Conservation (phyloP, 2,329 filamentous ascomycete species). For the Fragosphaeria purpurea region DNA sequence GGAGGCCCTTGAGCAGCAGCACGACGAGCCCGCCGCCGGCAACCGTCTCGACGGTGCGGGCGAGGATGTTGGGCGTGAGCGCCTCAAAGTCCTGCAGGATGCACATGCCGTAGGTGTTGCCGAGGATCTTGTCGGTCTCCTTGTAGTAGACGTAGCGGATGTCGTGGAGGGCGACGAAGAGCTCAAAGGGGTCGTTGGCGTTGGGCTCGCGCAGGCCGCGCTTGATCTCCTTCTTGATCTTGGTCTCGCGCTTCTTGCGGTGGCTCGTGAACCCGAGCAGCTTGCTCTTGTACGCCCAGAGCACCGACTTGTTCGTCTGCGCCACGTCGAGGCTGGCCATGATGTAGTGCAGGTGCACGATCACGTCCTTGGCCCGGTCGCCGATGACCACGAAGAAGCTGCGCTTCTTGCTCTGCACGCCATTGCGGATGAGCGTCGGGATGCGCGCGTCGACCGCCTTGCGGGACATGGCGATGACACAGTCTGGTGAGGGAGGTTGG, state of each 20-base stretch:
- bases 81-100: slow-evolving; percentile 98
- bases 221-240: slow-evolving; percentile 98
- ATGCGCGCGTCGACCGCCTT: slow-evolving; percentile 73
- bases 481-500: slow-evolving; percentile 9
- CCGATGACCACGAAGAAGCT: slow-evolving; percentile 97
- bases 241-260: slow-evolving; percentile 93
- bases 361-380: slow-evolving; percentile 89
- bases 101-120: slow-evolving; percentile 75
- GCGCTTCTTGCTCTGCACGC: slow-evolving; percentile 88
- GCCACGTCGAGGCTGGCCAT: slow-evolving; percentile 63
- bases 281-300: slow-evolving; percentile 98
- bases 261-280: slow-evolving; percentile 90
- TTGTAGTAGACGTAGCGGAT: slow-evolving; percentile 99
- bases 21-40: slow-evolving; percentile 91
- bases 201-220: slow-evolving; percentile 87
- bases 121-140: slow-evolving; percentile 96
- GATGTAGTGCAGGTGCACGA: slow-evolving; percentile 87
- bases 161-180: slow-evolving; percentile 92
- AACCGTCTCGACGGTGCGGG: slow-evolving; percentile 91
- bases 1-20: slow-evolving; percentile 90
- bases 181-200: slow-evolving; percentile 87
- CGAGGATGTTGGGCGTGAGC: slow-evolving; percentile 91
- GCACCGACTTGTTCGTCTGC: slow-evolving; percentile 88
- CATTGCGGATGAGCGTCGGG: slow-evolving; percentile 82
- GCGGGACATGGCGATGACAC: slow-evolving; percentile 40